Base-by-base conservation (phyloP, 2,329 filamentous ascomycete species). In the Corniculantispora saksenae region DNA sequence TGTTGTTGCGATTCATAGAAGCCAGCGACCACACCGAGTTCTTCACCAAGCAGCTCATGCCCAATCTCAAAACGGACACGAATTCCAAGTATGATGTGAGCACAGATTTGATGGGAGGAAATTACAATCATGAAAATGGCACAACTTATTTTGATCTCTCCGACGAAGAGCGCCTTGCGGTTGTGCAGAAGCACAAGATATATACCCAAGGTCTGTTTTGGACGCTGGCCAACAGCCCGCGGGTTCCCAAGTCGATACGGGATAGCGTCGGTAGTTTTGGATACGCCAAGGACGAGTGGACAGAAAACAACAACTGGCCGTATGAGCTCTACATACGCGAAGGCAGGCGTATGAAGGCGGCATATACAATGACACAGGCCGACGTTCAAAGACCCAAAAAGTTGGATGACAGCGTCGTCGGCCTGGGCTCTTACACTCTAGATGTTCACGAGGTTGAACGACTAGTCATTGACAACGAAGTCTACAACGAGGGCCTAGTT, bases 231-330 rank as follows among this genome's bases (percentile, higher is more conserved):
- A 58, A 47, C 55, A 32, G 47, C 43, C 38, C 32, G 1, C 32
- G 55, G 5, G 55, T 45, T 7, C 55, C 35, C 6, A 58, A 47
- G 8, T n/a, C 23, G 17, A 47, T 45, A 12, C 35, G 55, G 12
- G 38, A 58, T 21, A 25, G 10, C 13, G 55, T 58, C 5, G 43
- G 43, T 2, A 7, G 55, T 10, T 58, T 58, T 32, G 55, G 55
- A 27, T 58, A 58, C n/a, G 32, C 55, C 7, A 58, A 58, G 17
- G 55, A 58, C 32, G 55, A 58, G 21, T 58, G 55, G 55, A 23
- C 19, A 7, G 47, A 19, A 12, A 45, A 58, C 32, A 21, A 38
- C 32, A 43, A 58, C 21, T 58, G 55, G 55, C 55, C 55, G 9
- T 58, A 58, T 58, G 35, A 43, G 17, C 21, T 58, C 1, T 58